Evolutionary conservation across 2,329 filamentous ascomycete genomes (phyloP), one percentile per base, ranked within the genome.

Genomic region (Beauveria scarabaeidicola): DNA sequence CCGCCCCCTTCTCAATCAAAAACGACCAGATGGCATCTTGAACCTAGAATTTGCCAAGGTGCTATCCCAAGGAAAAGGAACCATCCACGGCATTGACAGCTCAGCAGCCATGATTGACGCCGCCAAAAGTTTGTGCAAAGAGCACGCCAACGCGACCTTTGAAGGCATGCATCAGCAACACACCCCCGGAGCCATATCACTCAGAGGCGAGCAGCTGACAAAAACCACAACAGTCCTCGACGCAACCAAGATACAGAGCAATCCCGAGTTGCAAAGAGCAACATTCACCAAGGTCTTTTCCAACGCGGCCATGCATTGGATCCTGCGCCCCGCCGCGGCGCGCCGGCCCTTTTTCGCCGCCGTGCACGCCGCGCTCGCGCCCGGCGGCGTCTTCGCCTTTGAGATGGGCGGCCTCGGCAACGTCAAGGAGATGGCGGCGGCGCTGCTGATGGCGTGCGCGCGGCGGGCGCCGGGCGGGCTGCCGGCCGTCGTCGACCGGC

Each of bases 331-430:
- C 3, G 64, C 68, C 1, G 64, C 67, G 0, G 78, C 77, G 1
- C 77, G 82, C 10, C 64, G 70, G 3, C 66, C 69, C 29, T 81
- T 87, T 69, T 85, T 89, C 66, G 64, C 66, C 8, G 80, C 76
- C 43, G 76, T 84, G 3, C 72, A 78, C 62, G 71, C 71, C 9
- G 74, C 79, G 1, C 76, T 90, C 2, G 76, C 74, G 38, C 79
- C 81, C 0, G 78, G 78, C 11, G 87, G 84, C 1, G 66, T 65
- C 0, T 85, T 90, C 61, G 79, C 81, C 10, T 88, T 90, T 65
- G 87, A 90, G 70, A 87, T 87, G 83, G 87, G 88, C 56, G 87
- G 86, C 0, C 78, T 85, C 53, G 88, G 87, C 21, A 89, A 90
- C 69, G 78, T 88, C 1, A 74, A 77, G 1, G 87, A 89, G 70